Evolutionary conservation across 164 flowering plant species (phyloP).

Genomic region (Stephania japonica): DNA sequence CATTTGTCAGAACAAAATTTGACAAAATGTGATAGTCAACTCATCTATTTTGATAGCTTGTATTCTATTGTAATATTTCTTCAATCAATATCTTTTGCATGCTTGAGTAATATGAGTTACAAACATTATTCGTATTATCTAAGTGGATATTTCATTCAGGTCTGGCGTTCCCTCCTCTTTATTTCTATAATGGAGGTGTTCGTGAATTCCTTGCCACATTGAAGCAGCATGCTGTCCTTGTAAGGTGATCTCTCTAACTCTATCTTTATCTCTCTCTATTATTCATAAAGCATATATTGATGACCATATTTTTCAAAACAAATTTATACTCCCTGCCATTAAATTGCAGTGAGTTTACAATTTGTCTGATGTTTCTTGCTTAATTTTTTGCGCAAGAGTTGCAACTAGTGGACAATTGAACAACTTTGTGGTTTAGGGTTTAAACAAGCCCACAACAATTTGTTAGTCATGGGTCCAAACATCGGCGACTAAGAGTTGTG

Average conservation of each 20-base stretch:
- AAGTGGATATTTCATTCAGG: conserved; percentile 41
- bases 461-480: too few species aligned
- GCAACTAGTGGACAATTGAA: too few species aligned
- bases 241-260: conserved; percentile 44
- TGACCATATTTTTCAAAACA: too few species aligned
- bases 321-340: too few species aligned
- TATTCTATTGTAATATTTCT: not conserved
- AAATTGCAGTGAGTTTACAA: too few species aligned
- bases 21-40: not conserved
- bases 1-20: not conserved
- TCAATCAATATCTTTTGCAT: not conserved
- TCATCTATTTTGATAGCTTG: not conserved
- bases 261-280: not conserved
- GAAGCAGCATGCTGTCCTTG: conserved; percentile 77
- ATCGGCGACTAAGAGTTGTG: too few species aligned
- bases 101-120: not conserved
- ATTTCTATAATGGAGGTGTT: conserved; percentile 97
- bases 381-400: too few species aligned
- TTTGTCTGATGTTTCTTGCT: too few species aligned
- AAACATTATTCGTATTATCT: conserved; percentile 5
- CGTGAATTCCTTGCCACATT: conserved; percentile 80
- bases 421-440: too few species aligned
- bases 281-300: not conserved
- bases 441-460: too few species aligned
- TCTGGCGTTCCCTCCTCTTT: conserved; percentile 93